These are phyloP conservation scores for Mycena metata DNA, from an alignment of 768 basidiomycete species.

Conservation along the genomic window DNA sequence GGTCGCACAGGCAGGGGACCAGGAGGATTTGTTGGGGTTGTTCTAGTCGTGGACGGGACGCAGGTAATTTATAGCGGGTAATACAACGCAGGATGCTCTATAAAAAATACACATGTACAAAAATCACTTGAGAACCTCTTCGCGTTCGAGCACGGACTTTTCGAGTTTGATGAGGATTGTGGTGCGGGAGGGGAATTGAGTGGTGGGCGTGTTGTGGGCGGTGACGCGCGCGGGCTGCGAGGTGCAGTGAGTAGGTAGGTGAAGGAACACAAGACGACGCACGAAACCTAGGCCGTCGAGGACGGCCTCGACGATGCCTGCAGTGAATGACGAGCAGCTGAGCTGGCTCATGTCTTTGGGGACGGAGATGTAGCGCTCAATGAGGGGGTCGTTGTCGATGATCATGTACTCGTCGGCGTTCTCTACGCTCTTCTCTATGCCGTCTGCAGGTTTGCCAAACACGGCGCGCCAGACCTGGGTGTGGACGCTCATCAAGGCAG, in stretches of 20 bases:
- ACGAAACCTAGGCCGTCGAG: constrained; percentile 95
- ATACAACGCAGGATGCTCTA: neutral
- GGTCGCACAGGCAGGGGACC: constrained; percentile 47
- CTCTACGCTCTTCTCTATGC: constrained; percentile 95
- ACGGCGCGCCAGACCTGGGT: constrained; percentile 96
- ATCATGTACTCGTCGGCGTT: constrained; percentile 99
- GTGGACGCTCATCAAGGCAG: constrained; percentile 93
- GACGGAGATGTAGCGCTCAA: constrained; percentile 93
- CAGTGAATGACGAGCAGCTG: constrained; percentile 97
- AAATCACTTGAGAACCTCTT: constrained; percentile 84
- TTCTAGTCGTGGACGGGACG: constrained; percentile 49
- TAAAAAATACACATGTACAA: neutral
- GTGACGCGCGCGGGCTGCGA: constrained; percentile 94
- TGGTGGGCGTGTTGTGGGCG: constrained; percentile 91
- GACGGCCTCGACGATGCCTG: constrained; percentile 97
- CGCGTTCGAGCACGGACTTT: constrained; percentile 91
- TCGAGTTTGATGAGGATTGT: constrained; percentile 99
- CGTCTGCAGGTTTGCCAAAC: constrained; percentile 94
- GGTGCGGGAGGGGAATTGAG: constrained; percentile 84
- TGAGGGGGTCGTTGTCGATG: constrained; percentile 93
- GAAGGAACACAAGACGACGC: constrained; percentile 60
- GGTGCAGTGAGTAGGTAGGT: constrained; percentile 21
- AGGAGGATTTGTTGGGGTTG: constrained; percentile 70
- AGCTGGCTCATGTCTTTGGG: constrained; percentile 95
- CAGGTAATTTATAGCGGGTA: constrained; percentile 20